phyloP scores from a whole-genome alignment of 2,329 filamentous ascomycete species.

The Hymenoscyphus infarciens region DNA sequence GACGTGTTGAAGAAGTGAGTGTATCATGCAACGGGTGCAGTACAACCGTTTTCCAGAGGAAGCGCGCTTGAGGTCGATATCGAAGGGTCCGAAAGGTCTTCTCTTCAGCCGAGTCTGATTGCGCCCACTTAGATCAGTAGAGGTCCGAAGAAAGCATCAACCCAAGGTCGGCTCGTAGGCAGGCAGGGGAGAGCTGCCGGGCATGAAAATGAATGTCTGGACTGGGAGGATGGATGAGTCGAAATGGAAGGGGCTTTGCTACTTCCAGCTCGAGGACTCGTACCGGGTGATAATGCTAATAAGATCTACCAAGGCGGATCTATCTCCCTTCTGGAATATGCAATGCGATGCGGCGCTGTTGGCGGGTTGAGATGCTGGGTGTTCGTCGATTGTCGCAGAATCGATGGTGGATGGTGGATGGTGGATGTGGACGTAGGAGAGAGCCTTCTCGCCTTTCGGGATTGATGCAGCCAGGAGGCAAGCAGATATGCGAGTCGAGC shows the following conservation, averaged over 20 bases:
- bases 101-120: constrained; percentile 1
- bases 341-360: constrained; percentile 14
- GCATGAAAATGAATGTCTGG: background rate
- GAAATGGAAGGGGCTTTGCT: background rate
- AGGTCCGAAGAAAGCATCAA: background rate
- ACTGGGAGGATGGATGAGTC: background rate
- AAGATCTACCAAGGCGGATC: constrained; percentile 12
- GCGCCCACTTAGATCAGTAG: constrained; percentile 3
- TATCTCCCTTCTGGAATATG: constrained; percentile 15
- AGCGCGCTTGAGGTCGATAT: constrained; percentile 12
- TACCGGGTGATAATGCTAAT: background rate
- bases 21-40: constrained; percentile 25
- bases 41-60: constrained; percentile 15
- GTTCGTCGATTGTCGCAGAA: constrained; percentile 1
- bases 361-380: constrained; percentile 1
- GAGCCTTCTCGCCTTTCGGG: background rate
- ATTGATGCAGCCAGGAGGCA: constrained; percentile 15
- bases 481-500: constrained; percentile 7
- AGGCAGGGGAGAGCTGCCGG: background rate
- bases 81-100: constrained; percentile 3
- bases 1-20: constrained; percentile 30
- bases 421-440: constrained; percentile 5
- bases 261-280: background rate
- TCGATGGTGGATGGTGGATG: background rate
- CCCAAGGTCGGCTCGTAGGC: background rate